These are phyloP conservation scores for Paxillus rubicundulus DNA, from an alignment of 768 basidiomycete species.

Conservation along the genomic window DNA sequence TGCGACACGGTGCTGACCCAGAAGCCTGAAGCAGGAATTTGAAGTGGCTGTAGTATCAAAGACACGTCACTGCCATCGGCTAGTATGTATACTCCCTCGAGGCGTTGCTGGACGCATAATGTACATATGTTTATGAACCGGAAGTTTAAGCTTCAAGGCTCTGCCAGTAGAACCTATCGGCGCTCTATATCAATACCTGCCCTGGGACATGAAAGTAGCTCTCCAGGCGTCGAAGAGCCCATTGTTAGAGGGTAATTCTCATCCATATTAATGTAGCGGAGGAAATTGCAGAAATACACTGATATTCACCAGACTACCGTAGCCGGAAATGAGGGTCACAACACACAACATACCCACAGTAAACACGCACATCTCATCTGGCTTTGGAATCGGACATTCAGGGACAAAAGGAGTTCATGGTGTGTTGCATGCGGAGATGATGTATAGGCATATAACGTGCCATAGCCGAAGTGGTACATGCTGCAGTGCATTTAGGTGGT, in stretches of 20 bases:
- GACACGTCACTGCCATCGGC: constrained; percentile 17
- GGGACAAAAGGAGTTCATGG: constrained; percentile 3
- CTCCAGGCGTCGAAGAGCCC: not conserved
- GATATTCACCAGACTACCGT: too few species aligned
- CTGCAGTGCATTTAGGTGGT: constrained; percentile 12
- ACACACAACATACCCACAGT: too few species aligned
- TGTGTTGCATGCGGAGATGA: constrained; percentile 16
- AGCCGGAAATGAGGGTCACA: too few species aligned
- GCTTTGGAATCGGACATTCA: not conserved
- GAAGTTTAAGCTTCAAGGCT: too few species aligned
- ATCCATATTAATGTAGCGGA: too few species aligned
- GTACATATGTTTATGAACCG: too few species aligned
- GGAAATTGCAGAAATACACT: too few species aligned
- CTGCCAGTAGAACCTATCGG: too few species aligned
- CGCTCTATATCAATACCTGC: too few species aligned
- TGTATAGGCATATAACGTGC: constrained; percentile 16
- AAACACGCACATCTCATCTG: not conserved
- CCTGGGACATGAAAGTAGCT: not conserved
- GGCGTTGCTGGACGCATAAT: too few species aligned
- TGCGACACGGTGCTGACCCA: not conserved
- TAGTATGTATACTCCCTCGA: not conserved
- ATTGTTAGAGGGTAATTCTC: too few species aligned
- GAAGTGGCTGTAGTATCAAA: not conserved
- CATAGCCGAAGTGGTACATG: constrained; percentile 23
- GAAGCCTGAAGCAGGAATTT: not conserved